Evolutionary conservation across 2,329 filamentous ascomycete species (phyloP).

Genomic region (Xylaria sp.): DNA sequence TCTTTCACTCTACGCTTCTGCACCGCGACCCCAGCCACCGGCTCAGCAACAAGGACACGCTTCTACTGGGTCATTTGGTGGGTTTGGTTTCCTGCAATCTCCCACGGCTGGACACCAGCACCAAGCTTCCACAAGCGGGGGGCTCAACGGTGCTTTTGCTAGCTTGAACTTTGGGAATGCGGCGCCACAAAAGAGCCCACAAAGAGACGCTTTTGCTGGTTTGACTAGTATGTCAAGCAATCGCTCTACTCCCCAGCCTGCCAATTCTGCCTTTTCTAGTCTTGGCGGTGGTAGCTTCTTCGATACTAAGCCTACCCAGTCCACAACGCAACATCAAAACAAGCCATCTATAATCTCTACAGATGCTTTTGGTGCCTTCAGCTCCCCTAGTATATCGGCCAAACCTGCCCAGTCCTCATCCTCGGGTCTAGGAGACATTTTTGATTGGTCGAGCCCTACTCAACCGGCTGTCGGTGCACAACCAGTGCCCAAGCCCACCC

Average conservation of each 20-base stretch:
- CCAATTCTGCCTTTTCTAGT: slow-evolving; percentile 46
- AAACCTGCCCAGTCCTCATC: slow-evolving; percentile 55
- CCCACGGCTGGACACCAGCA: slow-evolving; percentile 57
- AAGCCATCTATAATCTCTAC: slow-evolving; percentile 46
- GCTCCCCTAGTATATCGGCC: slow-evolving; percentile 49
- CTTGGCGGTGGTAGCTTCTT: slow-evolving; percentile 82
- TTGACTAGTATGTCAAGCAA: slow-evolving; percentile 45
- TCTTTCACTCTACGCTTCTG: slow-evolving; percentile 87
- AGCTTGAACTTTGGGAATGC: slow-evolving; percentile 65
- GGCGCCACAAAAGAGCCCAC: slow-evolving; percentile 48
- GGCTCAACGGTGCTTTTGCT: slow-evolving; percentile 82
- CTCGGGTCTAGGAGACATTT: slow-evolving; percentile 76
- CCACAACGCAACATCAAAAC: slow-evolving; percentile 60
- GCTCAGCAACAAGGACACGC: slow-evolving; percentile 58
- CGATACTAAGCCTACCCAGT: slow-evolving; percentile 70
- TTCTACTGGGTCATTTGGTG: slow-evolving; percentile 69
- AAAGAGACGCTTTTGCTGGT: slow-evolving; percentile 47
- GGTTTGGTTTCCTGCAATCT: slow-evolving; percentile 72
- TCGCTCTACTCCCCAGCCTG: slow-evolving; percentile 48
- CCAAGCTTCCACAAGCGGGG: slow-evolving; percentile 58
- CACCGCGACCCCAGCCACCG: slow-evolving; percentile 69
- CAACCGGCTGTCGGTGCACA: slow-evolving; percentile 54
- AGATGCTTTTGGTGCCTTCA: slow-evolving; percentile 69
- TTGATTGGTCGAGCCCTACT: slow-evolving; percentile 70
- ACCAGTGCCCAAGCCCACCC: slow-evolving; percentile 48